Percentiles rank a stretch among this genome's conserved stretches.
Evolutionary conservation across 768 basidiomycete genomes (phyloP).

Genomic region (Lactarius vividus): DNA sequence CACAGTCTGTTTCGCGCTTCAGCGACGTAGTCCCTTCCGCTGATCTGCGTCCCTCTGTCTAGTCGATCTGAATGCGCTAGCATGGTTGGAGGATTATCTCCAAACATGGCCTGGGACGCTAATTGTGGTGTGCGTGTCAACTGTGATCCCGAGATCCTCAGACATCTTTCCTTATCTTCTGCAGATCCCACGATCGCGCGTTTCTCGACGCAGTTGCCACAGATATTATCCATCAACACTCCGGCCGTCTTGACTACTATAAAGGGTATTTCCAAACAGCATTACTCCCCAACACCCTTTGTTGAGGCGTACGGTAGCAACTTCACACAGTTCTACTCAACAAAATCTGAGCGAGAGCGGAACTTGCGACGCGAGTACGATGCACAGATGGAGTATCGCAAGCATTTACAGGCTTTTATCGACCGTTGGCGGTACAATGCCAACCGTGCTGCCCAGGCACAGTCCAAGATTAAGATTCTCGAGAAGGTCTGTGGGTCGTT

Average conservation of each 20-base stretch:
- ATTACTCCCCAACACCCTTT: not conserved
- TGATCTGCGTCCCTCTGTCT: conserved; percentile 30
- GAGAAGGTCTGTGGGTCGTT: conserved; percentile 56
- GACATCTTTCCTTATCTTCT: not conserved
- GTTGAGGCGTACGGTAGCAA: conserved; percentile 51
- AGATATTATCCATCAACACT: conserved; percentile 97
- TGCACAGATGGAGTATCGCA: conserved; percentile 90
- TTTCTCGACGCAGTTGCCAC: conserved; percentile 98
- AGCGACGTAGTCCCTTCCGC: not conserved
- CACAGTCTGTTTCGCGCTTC: conserved; percentile 54
- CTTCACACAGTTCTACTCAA: conserved; percentile 98
- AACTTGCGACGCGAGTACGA: conserved; percentile 95
- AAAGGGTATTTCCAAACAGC: conserved; percentile 65
- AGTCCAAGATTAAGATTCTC: conserved; percentile 66
- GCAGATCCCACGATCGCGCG: conserved; percentile 93
- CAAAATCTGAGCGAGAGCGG: conserved; percentile 91
- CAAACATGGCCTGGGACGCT: conserved; percentile 93
- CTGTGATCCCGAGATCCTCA: not conserved
- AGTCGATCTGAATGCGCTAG: conserved; percentile 94
- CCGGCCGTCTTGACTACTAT: conserved; percentile 91
- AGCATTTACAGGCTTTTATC: conserved; percentile 96
- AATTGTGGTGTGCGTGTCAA: conserved; percentile 76
- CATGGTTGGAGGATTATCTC: conserved; percentile 96
- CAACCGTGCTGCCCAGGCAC: conserved; percentile 89
- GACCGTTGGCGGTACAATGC: conserved; percentile 98